Percentiles rank a stretch among this genome's conserved stretches.
phyloP scores from a whole-genome alignment of 2,329 filamentous ascomycete species.

The Diaporthe vaccinii region DNA sequence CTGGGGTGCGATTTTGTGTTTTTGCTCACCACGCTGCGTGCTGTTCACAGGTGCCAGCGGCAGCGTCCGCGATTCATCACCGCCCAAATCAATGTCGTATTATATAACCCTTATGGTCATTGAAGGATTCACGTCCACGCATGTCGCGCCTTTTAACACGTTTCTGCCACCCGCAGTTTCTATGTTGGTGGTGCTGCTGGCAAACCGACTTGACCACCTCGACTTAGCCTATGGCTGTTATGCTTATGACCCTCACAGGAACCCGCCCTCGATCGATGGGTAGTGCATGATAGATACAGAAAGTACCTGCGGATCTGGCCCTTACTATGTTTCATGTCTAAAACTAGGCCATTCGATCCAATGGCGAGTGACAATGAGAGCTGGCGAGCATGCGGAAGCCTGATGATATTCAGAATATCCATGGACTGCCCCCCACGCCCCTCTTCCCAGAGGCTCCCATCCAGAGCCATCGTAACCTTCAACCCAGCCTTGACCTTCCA shows the following conservation, averaged over 20 bases:
- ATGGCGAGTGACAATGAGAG: too few relatives aligned
- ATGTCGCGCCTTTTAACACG: not conserved
- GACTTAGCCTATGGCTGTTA: not conserved
- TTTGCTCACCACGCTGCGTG: not conserved
- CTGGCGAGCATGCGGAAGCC: not conserved
- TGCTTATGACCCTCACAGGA: not conserved
- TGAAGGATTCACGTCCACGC: not conserved
- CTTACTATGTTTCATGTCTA: not conserved
- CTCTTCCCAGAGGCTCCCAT: not conserved
- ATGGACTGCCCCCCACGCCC: not conserved
- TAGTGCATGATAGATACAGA: not conserved
- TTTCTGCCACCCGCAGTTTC: not conserved
- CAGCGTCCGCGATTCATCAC: not conserved
- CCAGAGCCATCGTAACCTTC: not conserved
- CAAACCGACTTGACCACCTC: not conserved
- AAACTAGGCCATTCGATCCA: too few relatives aligned
- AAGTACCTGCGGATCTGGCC: not conserved
- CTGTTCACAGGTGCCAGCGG: not conserved
- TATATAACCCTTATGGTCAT: not conserved
- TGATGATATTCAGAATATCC: not conserved
- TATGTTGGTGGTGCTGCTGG: not conserved
- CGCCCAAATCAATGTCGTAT: not conserved
- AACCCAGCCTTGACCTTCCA: not conserved
- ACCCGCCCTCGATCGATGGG: not conserved
- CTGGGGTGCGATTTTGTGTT: conserved; percentile 2